phyloP scores from a whole-genome alignment of 148 eudicot species.

The Rhododendron henanense region DNA sequence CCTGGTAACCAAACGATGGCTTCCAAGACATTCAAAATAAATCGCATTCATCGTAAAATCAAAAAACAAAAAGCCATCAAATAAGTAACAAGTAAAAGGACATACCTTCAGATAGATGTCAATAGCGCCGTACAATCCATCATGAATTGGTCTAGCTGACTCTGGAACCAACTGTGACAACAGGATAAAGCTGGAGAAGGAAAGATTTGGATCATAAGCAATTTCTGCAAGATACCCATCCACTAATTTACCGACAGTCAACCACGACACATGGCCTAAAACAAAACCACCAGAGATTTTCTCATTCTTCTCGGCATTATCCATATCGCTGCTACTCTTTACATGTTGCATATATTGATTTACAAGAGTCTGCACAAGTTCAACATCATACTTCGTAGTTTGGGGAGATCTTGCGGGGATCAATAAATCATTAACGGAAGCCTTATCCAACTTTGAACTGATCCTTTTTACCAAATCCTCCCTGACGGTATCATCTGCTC shows the following conservation, averaged over 20 bases:
- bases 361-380: slow-evolving; percentile 55
- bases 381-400: slow-evolving; percentile 62
- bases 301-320: slow-evolving; percentile 25
- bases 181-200: slow-evolving; percentile 40
- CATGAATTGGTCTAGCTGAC: slow-evolving; percentile 71
- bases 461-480: slow-evolving; percentile 55
- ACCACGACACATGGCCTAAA: slow-evolving; percentile 38
- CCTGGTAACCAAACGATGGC: neutral
- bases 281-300: slow-evolving; percentile 24
- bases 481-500: slow-evolving; percentile 47
- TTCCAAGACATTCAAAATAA: neutral
- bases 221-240: slow-evolving; percentile 69
- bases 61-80: neutral
- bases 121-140: slow-evolving; percentile 68
- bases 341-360: slow-evolving; percentile 44
- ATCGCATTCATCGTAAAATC: neutral
- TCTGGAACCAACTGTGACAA: slow-evolving; percentile 60
- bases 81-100: neutral
- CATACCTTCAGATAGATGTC: slow-evolving; percentile 72
- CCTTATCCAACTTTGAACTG: slow-evolving; percentile 65
- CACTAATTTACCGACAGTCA: slow-evolving; percentile 58
- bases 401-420: slow-evolving; percentile 56
- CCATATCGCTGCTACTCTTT: slow-evolving; percentile 30
- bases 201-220: slow-evolving; percentile 56
- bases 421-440: slow-evolving; percentile 63